Evolutionary conservation across 1,284 basidiomycete genomes (phyloP).

Genomic region (Naganishia liquefaciens): DNA sequence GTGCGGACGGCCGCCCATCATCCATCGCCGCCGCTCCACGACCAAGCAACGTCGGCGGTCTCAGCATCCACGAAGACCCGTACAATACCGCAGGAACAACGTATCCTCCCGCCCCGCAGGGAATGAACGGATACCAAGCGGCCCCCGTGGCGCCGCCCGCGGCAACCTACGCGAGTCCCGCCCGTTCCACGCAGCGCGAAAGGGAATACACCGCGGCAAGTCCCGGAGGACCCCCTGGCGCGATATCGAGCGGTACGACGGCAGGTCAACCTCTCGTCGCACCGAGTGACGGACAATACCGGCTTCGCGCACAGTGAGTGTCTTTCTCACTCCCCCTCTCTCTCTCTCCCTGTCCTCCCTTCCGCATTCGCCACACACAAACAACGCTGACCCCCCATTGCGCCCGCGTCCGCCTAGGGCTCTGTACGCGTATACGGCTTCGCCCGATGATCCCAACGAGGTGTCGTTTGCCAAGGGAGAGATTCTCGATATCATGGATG

Average conservation of each 20-base stretch:
- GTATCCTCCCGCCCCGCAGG: constrained; percentile 10
- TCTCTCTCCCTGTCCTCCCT: background rate
- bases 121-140: constrained; percentile 15
- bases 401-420: constrained; percentile 39
- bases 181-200: background rate
- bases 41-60: no score
- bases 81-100: constrained; percentile 14
- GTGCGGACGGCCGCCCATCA: background rate
- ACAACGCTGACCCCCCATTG: constrained; percentile 1
- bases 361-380: no score
- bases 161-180: background rate
- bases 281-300: constrained; percentile 31
- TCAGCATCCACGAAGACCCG: constrained; percentile 10
- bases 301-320: constrained; percentile 40
- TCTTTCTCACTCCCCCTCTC: background rate
- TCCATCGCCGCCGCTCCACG: constrained; percentile 19
- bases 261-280: constrained; percentile 17
- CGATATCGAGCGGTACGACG: background rate
- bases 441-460: constrained; percentile 92
- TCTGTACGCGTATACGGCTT: constrained; percentile 72
- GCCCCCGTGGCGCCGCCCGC: background rate
- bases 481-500: constrained; percentile 89
- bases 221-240: background rate
- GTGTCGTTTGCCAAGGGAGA: constrained; percentile 93
- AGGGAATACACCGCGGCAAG: constrained; percentile 4